Conservation (phyloP, 176 grass and related monocot species). For the Paspalum vaginatum region DNA sequence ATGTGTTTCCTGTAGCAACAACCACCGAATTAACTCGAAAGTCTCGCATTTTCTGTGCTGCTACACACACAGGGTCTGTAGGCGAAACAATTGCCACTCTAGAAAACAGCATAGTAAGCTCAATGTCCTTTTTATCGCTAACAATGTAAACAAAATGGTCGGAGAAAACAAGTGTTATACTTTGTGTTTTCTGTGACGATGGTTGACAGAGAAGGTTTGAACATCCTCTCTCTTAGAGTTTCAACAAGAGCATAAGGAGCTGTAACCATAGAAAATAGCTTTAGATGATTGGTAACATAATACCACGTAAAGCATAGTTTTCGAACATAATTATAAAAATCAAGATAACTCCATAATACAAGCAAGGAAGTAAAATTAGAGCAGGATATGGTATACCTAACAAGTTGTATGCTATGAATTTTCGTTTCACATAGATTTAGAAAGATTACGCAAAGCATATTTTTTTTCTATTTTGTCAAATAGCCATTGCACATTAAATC, state of each 20-base stretch:
- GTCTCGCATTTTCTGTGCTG: constrained; percentile 87
- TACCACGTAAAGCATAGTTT: not conserved
- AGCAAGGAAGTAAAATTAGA: not conserved
- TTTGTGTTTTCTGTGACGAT: constrained; percentile 75
- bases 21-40: constrained; percentile 88
- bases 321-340: not conserved
- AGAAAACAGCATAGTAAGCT: constrained; percentile 41
- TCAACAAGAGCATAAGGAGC: constrained; percentile 87
- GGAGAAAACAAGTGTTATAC: constrained; percentile 41
- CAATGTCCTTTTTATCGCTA: constrained; percentile 22
- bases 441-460: constrained; percentile 23
- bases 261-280: constrained; percentile 57
- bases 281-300: constrained; percentile 37
- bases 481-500: constrained; percentile 18
- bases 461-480: constrained; percentile 18
- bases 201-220: constrained; percentile 91
- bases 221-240: constrained; percentile 92
- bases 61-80: constrained; percentile 87
- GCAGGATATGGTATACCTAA: constrained; percentile 20
- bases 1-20: constrained; percentile 70
- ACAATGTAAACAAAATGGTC: constrained; percentile 32
- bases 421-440: constrained; percentile 24
- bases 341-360: not conserved
- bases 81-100: constrained; percentile 86
- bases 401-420: constrained; percentile 1